These are phyloP conservation scores for Trifolium repens DNA, from an alignment of 306 rosid species.

Conservation along the genomic window DNA sequence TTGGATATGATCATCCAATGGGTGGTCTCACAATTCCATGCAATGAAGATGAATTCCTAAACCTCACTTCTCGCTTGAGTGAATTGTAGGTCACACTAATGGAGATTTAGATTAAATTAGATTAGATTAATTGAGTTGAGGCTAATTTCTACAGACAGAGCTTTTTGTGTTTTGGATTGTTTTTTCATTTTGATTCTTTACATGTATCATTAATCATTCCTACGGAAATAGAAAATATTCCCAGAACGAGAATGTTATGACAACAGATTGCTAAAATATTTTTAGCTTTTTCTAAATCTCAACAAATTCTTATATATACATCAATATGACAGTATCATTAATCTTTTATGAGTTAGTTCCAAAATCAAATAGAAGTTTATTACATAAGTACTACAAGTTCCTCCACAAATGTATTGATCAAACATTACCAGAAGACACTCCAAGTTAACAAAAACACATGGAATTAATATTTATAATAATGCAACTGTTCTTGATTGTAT, in stretches of 20 bases:
- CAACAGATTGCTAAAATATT: not conserved
- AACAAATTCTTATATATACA: not conserved
- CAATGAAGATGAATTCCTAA: constrained; percentile 40
- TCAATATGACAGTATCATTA: not conserved
- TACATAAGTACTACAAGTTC: no score
- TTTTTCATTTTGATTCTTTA: not conserved
- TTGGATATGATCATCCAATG: constrained; percentile 47
- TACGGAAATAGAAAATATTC: not conserved
- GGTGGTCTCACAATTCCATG: constrained; percentile 54
- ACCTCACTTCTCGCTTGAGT: constrained; percentile 39
- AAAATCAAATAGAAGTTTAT: no score
- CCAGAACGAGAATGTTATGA: not conserved
- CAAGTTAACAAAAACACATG: no score
- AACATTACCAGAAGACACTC: no score
- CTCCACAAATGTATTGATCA: no score
- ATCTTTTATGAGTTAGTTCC: not conserved
- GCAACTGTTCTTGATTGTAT: no score
- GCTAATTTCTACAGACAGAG: constrained; percentile 26
- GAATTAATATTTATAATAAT: no score
- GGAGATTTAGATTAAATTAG: constrained; percentile 38
- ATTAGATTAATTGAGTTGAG: not conserved
- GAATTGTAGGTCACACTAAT: not conserved
- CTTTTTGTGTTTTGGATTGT: not conserved
- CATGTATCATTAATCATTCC: constrained; percentile 8
- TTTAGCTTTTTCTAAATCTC: constrained; percentile 6